These are phyloP conservation scores for Biscogniauxia mediterranea DNA, from an alignment of 2,329 filamentous ascomycete genomes.

Conservation along the genomic window DNA sequence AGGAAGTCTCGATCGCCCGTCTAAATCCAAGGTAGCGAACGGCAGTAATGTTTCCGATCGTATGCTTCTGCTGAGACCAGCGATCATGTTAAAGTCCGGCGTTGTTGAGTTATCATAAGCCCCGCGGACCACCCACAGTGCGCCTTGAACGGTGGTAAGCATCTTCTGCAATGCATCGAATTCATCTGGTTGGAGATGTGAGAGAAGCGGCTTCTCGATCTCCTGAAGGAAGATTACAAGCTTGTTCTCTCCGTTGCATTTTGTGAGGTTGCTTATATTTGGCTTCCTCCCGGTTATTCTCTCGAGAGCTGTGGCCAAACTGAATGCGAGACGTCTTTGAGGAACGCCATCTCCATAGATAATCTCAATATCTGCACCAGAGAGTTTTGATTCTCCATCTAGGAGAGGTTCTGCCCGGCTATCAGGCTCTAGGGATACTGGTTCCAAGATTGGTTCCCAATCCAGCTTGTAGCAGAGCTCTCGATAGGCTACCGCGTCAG, in stretches of 20 bases:
- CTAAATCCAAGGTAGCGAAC: constrained; percentile 34
- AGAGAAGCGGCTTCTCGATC: constrained; percentile 43
- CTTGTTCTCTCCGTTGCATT: constrained; percentile 34
- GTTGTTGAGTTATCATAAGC: constrained; percentile 33
- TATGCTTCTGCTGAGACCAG: constrained; percentile 34
- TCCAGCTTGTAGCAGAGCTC: constrained; percentile 47
- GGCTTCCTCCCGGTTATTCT: constrained; percentile 35
- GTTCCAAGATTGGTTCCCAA: constrained; percentile 42
- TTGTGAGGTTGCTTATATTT: constrained; percentile 30
- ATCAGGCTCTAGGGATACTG: constrained; percentile 19
- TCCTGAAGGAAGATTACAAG: constrained; percentile 44
- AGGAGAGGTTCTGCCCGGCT: constrained; percentile 12
- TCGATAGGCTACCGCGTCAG: constrained; percentile 32
- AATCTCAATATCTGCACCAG: constrained; percentile 37
- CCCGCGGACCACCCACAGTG: constrained; percentile 38
- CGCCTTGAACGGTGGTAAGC: constrained; percentile 30
- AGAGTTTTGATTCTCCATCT: constrained; percentile 15
- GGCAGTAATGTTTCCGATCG: constrained; percentile 34
- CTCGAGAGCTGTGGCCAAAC: constrained; percentile 34
- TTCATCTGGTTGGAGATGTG: constrained; percentile 36
- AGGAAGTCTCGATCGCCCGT: constrained; percentile 24
- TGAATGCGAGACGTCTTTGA: constrained; percentile 33
- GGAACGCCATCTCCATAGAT: constrained; percentile 35
- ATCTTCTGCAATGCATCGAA: constrained; percentile 36
- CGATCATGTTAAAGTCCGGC: constrained; percentile 34